Conservation (phyloP, 371 early-diverging fungal species). For the Nematocida sp. region DNA sequence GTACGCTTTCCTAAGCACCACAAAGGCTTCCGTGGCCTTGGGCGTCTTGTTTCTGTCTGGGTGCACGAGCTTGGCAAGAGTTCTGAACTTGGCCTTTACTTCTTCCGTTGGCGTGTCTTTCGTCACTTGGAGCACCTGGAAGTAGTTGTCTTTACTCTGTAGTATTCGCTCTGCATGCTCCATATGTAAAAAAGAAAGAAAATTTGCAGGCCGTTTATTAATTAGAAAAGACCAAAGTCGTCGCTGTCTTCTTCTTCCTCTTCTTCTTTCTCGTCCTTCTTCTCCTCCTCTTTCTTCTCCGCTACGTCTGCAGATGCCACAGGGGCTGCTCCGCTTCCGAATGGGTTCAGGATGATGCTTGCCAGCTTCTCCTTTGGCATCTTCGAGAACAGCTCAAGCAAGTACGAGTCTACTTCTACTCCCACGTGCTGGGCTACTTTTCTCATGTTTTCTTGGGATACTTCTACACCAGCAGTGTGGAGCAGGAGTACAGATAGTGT, state of each 20-base stretch:
- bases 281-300: slow-evolving; percentile 16
- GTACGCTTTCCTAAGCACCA: slow-evolving; percentile 28
- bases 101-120: slow-evolving; percentile 73
- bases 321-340: slow-evolving; percentile 1
- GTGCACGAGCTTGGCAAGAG: slow-evolving; percentile 82
- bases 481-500: slow-evolving; percentile 47
- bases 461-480: slow-evolving; percentile 8
- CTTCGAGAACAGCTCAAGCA: slow-evolving; percentile 43
- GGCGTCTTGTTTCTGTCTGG: slow-evolving; percentile 72
- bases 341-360: slow-evolving; percentile 31
- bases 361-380: slow-evolving; percentile 23
- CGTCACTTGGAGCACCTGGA: slow-evolving; percentile 71
- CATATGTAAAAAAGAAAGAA: background rate
- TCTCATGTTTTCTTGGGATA: slow-evolving; percentile 30
- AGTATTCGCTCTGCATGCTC: slow-evolving; percentile 34
- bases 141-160: slow-evolving; percentile 42
- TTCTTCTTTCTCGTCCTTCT: slow-evolving; percentile 17
- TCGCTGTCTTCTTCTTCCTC: slow-evolving; percentile 46
- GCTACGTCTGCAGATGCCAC: background rate
- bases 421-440: slow-evolving; percentile 26
- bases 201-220: background rate
- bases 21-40: slow-evolving; percentile 34
- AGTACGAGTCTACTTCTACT: slow-evolving; percentile 43
- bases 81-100: slow-evolving; percentile 89
- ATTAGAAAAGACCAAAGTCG: slow-evolving; percentile 44